Evolutionary conservation across 768 basidiomycete species (phyloP).

Genomic region (Amanita pseudoporphyria): DNA sequence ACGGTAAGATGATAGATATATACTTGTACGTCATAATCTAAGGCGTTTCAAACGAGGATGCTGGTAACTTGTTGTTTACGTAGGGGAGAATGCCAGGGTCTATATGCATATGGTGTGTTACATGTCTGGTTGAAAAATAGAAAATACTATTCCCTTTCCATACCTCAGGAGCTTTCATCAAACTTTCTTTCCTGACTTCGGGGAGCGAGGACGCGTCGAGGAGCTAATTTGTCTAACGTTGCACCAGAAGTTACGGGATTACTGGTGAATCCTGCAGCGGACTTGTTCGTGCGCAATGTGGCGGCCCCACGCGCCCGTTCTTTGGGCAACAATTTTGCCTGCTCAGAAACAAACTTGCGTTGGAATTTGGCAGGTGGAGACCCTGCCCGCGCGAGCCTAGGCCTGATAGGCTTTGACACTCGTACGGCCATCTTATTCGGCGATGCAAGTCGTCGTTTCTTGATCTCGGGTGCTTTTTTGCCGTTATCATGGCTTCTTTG

Average conservation of each 20-base stretch:
- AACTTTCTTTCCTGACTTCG: slow-evolving; percentile 1
- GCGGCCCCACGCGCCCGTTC: not conserved
- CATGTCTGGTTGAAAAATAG: slow-evolving; percentile 1
- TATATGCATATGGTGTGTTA: slow-evolving; percentile 5
- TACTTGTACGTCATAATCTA: not conserved
- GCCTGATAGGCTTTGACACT: slow-evolving; percentile 11
- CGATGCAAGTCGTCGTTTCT: slow-evolving; percentile 23
- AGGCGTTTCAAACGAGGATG: not conserved
- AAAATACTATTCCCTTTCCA: slow-evolving; percentile 1
- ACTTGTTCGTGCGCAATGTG: not conserved
- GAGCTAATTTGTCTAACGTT: not conserved
- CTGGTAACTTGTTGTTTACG: not conserved
- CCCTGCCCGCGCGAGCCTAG: slow-evolving; percentile 10
- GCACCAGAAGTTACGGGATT: not conserved
- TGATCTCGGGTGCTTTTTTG: slow-evolving; percentile 16
- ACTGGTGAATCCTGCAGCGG: too few species aligned
- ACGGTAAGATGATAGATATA: not conserved
- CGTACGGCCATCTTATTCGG: slow-evolving; percentile 9
- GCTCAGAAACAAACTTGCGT: not conserved
- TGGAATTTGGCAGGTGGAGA: slow-evolving; percentile 3
- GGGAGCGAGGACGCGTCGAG: too few species aligned
- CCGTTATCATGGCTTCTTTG: not conserved
- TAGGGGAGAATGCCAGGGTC: not conserved
- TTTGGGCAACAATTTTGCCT: not conserved
- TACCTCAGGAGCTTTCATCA: not conserved